phyloP scores from a whole-genome alignment of 345 rosid genomes.

The Cochlearia excelsa region DNA sequence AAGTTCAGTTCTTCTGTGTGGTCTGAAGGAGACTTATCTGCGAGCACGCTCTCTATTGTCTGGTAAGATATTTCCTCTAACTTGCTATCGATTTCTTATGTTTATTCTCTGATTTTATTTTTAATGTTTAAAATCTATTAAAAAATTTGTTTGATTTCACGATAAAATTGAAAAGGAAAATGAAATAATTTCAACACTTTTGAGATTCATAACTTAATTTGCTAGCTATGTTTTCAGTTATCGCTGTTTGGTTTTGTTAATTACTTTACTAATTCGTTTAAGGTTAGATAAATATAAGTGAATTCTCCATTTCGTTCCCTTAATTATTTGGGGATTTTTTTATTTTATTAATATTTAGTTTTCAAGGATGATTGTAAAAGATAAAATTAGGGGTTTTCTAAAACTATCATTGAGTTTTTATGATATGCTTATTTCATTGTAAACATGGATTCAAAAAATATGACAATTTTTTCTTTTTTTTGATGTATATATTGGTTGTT shows the following conservation, averaged over 20 bases:
- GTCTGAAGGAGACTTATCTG: too few species aligned
- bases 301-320: not conserved
- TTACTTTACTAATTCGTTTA: not conserved
- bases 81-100: constrained; percentile 10
- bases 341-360: not conserved
- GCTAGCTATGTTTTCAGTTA: not conserved
- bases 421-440: not conserved
- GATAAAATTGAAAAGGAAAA: not conserved
- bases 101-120: constrained; percentile 4
- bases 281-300: constrained; percentile 4
- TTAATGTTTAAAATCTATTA: not conserved
- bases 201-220: not conserved
- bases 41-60: not conserved
- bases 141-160: not conserved
- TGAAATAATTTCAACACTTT: not conserved
- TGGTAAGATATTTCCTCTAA: constrained; percentile 14
- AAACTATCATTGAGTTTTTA: not conserved
- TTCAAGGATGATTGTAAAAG: too few species aligned
- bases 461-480: too few species aligned
- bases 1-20: too few species aligned
- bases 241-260: not conserved
- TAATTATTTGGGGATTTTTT: not conserved
- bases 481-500: too few species aligned
- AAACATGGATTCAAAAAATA: too few species aligned
- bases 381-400: not conserved